Evolutionary conservation across 441 rosid species (phyloP).

Genomic region (Euphorbia schlechtendalii): DNA sequence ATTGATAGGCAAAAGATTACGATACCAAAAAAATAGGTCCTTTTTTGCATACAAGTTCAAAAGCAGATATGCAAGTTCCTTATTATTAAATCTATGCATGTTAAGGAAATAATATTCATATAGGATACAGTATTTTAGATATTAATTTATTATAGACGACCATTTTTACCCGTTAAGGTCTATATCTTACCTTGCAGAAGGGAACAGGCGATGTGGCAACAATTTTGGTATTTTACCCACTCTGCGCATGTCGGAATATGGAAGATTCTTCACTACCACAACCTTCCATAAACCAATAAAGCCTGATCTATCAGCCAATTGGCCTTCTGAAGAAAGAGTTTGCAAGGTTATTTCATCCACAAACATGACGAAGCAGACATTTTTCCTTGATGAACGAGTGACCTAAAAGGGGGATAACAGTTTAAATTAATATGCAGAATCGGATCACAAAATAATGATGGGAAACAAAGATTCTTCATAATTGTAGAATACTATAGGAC

Average conservation of each 20-base stretch:
- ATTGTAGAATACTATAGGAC: no score
- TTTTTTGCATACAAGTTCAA: background rate
- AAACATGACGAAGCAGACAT: constrained; percentile 96
- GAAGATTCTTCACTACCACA: constrained; percentile 85
- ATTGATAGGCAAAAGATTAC: constrained; percentile 7
- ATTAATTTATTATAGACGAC: no score
- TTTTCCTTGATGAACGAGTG: constrained; percentile 79
- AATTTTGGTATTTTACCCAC: constrained; percentile 96
- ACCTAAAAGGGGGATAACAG: constrained; percentile 44
- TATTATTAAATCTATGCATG: background rate
- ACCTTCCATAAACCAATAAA: constrained; percentile 94
- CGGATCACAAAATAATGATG: background rate
- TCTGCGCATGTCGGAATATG: constrained; percentile 85
- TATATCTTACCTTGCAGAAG: constrained; percentile 81
- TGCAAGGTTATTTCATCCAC: constrained; percentile 74
- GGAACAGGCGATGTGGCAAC: constrained; percentile 86
- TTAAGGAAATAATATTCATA: background rate
- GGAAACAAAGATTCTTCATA: no score
- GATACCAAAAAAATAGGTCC: background rate
- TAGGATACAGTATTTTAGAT: no score
- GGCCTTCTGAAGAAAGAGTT: constrained; percentile 76
- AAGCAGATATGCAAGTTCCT: background rate
- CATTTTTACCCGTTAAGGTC: no score
- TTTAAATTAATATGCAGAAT: background rate
- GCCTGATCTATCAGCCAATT: constrained; percentile 66